Base-by-base conservation (phyloP, 2,329 filamentous ascomycete species). In the Alternaria incomplexa region DNA sequence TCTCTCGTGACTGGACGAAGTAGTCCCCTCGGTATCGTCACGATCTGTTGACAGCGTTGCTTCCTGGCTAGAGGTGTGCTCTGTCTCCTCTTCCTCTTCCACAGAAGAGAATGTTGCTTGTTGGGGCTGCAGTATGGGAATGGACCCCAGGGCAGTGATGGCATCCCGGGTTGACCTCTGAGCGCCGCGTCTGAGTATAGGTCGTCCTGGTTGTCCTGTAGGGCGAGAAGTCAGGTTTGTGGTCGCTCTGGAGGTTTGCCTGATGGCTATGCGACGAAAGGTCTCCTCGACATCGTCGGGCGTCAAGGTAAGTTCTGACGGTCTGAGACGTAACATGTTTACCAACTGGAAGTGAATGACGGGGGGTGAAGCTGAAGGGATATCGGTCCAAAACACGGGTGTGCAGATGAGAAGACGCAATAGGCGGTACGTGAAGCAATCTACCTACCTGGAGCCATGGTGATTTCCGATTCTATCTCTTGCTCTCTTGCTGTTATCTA, bases 241-340 rank as follows among this genome's bases (percentile, higher is more conserved):
- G 13, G 52, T n/a, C 48, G 47, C 50, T 56, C 62, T 61, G 54
- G 64, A 44, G 15, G 65, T 56, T 15, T 71, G 74, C 55, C 71
- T 71, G 15, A 65, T 67, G 56, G 74, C 71, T 59, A 80, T 73
- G 48, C 75, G 74, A 32, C 73, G 71, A 40, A 72, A 69, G 13
- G 75, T 75, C 30, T 78, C 76, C 5, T 81, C 75, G 46, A 80
- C 65, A 60, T 81, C 77, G 7, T 76, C 77, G 9, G 77, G 65
- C 9, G 77, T 78, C 67, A 81, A 55, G 20, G 72, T 73, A 44
- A 81, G 76, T 65, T 80, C 79, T 48, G 79, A 77, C 1, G 77
- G 73, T 25, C 71, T 71, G 20, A 76, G 69, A 48, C 79, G 78
- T 62, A 81, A 65, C 79, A 81, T 81, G 44, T 22, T 58, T 43